Conservation (phyloP, 2,329 filamentous ascomycete genomes). For the Trichophyton benhamiae region DNA sequence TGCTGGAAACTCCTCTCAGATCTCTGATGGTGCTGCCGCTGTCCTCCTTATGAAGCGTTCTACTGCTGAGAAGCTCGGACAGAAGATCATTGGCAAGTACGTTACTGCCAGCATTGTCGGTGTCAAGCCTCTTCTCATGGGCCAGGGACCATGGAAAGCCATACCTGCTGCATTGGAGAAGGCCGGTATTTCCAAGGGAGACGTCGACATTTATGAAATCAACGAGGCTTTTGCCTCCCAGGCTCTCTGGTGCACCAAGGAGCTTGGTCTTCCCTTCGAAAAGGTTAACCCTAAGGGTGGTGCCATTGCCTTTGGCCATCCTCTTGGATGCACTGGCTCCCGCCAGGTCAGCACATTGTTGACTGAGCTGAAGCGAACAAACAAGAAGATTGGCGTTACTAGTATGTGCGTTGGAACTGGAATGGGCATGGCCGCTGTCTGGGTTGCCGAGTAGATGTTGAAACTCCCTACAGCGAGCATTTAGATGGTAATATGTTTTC, state of each 20-base stretch:
- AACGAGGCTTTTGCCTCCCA: slow-evolving; percentile 97
- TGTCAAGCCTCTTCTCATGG: slow-evolving; percentile 89
- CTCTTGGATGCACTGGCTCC: slow-evolving; percentile 84
- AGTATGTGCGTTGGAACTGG: slow-evolving; percentile 96
- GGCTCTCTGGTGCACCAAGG: slow-evolving; percentile 83
- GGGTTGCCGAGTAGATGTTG: slow-evolving; percentile 68
- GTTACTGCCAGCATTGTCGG: slow-evolving; percentile 76
- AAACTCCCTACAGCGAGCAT: not conserved
- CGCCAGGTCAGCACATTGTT: slow-evolving; percentile 86
- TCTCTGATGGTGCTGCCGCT: slow-evolving; percentile 89
- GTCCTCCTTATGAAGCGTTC: slow-evolving; percentile 92
- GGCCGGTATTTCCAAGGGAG: slow-evolving; percentile 72
- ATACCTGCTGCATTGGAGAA: slow-evolving; percentile 86
- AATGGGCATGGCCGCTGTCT: slow-evolving; percentile 96
- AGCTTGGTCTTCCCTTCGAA: slow-evolving; percentile 66
- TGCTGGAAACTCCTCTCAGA: slow-evolving; percentile 89
- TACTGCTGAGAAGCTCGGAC: slow-evolving; percentile 75
- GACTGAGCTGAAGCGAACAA: slow-evolving; percentile 75
- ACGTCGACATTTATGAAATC: slow-evolving; percentile 97
- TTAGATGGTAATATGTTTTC: not conserved
- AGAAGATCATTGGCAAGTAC: slow-evolving; percentile 85
- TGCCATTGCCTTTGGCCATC: slow-evolving; percentile 91
- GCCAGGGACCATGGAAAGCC: slow-evolving; percentile 85
- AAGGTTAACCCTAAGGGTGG: slow-evolving; percentile 98
- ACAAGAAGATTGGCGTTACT: slow-evolving; percentile 76